Percentiles rank a stretch among this genome's conserved stretches.
Evolutionary conservation across 306 rosid species (phyloP).

Genomic region (Glycine latifolia): DNA sequence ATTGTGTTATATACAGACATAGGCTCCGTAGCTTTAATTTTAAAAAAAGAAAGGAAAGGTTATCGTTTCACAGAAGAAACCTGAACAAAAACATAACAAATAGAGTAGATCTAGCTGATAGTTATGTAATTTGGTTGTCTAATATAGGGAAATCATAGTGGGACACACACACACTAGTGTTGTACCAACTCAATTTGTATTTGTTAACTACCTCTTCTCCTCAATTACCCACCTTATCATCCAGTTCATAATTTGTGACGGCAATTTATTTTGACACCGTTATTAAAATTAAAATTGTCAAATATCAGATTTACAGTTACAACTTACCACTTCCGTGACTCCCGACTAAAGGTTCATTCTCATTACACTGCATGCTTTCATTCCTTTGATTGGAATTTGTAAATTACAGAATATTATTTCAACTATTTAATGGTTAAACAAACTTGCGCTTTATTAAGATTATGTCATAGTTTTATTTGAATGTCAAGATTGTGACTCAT

Average conservation of each 20-base stretch:
- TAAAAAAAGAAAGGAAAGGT: background rate
- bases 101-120: too few species aligned
- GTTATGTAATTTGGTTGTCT: too few species aligned
- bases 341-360: background rate
- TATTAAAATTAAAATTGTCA: background rate
- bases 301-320: background rate
- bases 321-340: background rate
- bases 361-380: background rate
- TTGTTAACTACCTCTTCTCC: conserved; percentile 18
- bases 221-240: background rate
- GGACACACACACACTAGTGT: too few species aligned
- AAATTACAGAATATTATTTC: too few species aligned
- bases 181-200: conserved; percentile 4
- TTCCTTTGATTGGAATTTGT: too few species aligned
- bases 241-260: conserved; percentile 11
- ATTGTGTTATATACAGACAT: too few species aligned
- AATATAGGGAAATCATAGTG: too few species aligned
- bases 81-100: too few species aligned
- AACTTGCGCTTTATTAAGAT: background rate
- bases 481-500: background rate
- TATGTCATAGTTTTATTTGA: background rate
- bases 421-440: background rate
- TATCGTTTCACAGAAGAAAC: background rate
- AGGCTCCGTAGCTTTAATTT: background rate
- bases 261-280: background rate